Conservation (phyloP, 305 asterid species). For the Andrographis paniculata region DNA sequence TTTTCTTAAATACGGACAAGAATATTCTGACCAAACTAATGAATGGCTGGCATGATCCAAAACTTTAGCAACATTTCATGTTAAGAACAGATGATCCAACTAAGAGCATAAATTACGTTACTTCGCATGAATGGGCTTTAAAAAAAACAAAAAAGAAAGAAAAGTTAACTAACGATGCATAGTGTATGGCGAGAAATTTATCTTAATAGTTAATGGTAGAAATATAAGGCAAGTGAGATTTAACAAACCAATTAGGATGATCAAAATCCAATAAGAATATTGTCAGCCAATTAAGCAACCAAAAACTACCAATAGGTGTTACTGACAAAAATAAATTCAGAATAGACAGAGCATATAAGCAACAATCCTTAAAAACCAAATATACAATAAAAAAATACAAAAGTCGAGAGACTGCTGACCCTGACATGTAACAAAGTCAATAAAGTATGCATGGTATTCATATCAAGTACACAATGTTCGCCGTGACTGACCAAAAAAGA, state of each 20-base stretch:
- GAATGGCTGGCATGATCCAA: constrained; percentile 11
- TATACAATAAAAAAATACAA: not conserved
- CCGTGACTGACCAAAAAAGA: too few species aligned
- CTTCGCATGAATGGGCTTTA: not conserved
- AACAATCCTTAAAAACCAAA: not conserved
- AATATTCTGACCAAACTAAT: too few species aligned
- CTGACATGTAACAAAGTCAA: not conserved
- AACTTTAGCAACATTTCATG: constrained; percentile 6
- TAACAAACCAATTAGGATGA: not conserved
- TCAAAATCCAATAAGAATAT: not conserved
- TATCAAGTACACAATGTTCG: too few species aligned
- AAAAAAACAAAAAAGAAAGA: not conserved
- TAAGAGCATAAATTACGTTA: constrained; percentile 11
- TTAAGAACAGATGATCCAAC: constrained; percentile 7
- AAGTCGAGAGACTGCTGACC: not conserved
- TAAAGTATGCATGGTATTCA: not conserved
- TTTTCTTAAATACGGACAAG: too few species aligned
- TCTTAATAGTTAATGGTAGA: not conserved
- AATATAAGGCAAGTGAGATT: not conserved
- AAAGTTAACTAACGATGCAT: not conserved
- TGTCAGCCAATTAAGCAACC: not conserved
- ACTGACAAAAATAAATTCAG: not conserved
- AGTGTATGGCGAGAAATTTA: not conserved
- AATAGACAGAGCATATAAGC: not conserved
- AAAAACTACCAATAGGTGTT: not conserved